Percentiles rank a stretch among this genome's conserved stretches.
Evolutionary conservation across 768 basidiomycete species (phyloP).

Genomic region (Gyrodon lividus): DNA sequence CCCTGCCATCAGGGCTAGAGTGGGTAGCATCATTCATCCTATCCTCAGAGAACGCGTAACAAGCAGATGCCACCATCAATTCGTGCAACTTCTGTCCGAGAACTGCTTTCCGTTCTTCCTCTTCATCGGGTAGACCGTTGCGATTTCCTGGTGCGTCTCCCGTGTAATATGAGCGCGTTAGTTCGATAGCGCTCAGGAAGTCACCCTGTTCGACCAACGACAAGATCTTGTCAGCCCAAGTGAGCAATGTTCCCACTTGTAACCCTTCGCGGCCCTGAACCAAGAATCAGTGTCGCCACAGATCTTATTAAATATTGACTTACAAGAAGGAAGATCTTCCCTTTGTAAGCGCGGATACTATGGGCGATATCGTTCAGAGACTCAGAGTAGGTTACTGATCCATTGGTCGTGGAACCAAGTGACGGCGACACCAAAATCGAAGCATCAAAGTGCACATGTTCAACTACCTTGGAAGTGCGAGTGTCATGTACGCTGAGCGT

Average conservation of each 20-base stretch:
- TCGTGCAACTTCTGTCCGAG: conserved; percentile 77
- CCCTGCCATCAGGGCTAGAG: conserved; percentile 74
- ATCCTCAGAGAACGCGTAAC: conserved; percentile 93
- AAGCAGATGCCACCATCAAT: conserved; percentile 83
- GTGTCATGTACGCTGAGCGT: conserved; percentile 73
- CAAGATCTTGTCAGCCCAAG: conserved; percentile 94
- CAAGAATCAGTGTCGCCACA: conserved; percentile 7
- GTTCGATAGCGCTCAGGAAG: conserved; percentile 86
- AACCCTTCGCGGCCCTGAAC: conserved; percentile 63
- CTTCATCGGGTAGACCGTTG: conserved; percentile 78
- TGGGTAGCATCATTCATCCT: conserved; percentile 91
- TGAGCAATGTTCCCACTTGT: conserved; percentile 80
- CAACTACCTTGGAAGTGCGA: conserved; percentile 53
- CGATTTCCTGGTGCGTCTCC: conserved; percentile 81
- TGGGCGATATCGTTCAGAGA: conserved; percentile 57
- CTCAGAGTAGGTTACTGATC: conserved; percentile 47
- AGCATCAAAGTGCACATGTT: conserved; percentile 58
- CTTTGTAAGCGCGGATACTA: conserved; percentile 81
- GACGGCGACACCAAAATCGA: conserved; percentile 56
- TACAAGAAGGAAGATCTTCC: conserved; percentile 89
- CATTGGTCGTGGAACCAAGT: conserved; percentile 44
- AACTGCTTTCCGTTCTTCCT: conserved; percentile 52
- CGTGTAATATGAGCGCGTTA: conserved; percentile 78
- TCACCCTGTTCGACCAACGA: conserved; percentile 81
- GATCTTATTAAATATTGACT: conserved; percentile 25